Evolutionary conservation across 495 filamentous ascomycete species (phyloP), one percentile per base, ranked within the genome.

Genomic region (Bacidia rubella): DNA sequence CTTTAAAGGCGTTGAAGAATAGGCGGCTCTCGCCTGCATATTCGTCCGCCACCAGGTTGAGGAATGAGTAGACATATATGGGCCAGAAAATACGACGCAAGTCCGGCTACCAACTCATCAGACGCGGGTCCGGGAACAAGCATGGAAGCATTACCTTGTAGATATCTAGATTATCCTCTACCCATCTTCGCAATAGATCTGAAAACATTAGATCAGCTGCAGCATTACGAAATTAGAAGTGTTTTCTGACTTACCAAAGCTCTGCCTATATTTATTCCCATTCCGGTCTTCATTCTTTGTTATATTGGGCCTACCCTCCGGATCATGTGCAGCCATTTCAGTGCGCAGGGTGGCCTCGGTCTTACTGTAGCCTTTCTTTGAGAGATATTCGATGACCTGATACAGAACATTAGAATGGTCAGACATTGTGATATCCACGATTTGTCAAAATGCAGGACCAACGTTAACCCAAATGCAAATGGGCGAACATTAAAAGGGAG

Each of bases 381-480:
- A 79, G 11, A 98, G 71, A 65, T 98, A 98, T 59, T 98, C 92
- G 20, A 95, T 92, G 27, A 98, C 89, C 89, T 93, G 57, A 23
- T 9, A 35, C 40, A 51, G 25, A 11, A 17, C 11, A 35, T 62
- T 38, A 62, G 60, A 50, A 21, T 7, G 29, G 29, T 27, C 17
- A 17, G 15, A 40, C n/a, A 27, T 19, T n/a, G 32, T 26, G 12
- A 3, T 12, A 4, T 17, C 11, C 12, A 25, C 24, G 11, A 19
- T 40, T 20, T 29, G 48, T 19, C 20, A 49, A 29, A 49, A 11
- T 17, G 11, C 9, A 19, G 32, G 12, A 19, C 12, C n/a, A 40
- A 40, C 11, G n/a, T 40, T 11, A 11, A 11, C 35, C n/a, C 11
- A 11, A 15, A 45, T 27, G 11, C 17, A 5, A n/a, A 46, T 9